A percentile compares a stretch with the other conserved stretches of the same genome.
phyloP scores from a whole-genome alignment of 2,329 filamentous ascomycete genomes.

The Tolypocladium ovalisporum region DNA sequence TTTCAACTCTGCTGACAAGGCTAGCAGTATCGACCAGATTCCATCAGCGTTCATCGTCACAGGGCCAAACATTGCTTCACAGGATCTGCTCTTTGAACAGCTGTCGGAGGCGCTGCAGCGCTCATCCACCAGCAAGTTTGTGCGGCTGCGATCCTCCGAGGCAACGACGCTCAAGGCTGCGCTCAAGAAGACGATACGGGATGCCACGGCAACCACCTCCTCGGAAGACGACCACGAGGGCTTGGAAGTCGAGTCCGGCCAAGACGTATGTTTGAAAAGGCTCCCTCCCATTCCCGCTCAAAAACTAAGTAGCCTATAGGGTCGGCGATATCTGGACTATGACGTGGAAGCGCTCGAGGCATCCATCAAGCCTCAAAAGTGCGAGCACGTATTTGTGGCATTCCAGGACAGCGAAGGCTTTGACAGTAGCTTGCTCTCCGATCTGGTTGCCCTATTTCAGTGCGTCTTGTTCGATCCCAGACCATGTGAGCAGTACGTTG shows the following conservation, averaged over 20 bases:
- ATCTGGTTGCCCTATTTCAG: slow-evolving; percentile 59
- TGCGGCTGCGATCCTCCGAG: slow-evolving; percentile 58
- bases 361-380: slow-evolving; percentile 41
- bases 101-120: slow-evolving; percentile 45
- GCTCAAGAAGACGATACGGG: slow-evolving; percentile 63
- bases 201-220: slow-evolving; percentile 35
- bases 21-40: slow-evolving; percentile 34
- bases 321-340: slow-evolving; percentile 61
- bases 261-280: slow-evolving; percentile 30
- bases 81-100: slow-evolving; percentile 63
- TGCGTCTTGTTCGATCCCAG: slow-evolving; percentile 21
- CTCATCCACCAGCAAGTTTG: slow-evolving; percentile 42
- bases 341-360: slow-evolving; percentile 62
- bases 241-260: slow-evolving; percentile 29
- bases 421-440: slow-evolving; percentile 59
- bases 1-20: slow-evolving; percentile 6
- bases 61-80: slow-evolving; percentile 67
- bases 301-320: slow-evolving; percentile 23
- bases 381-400: slow-evolving; percentile 55
- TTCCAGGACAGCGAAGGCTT: slow-evolving; percentile 79
- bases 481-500: slow-evolving; percentile 7
- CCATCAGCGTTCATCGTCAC: slow-evolving; percentile 65
- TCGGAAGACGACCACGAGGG: slow-evolving; percentile 46
- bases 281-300: too few species aligned
- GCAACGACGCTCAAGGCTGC: slow-evolving; percentile 63